Conservation (phyloP, 345 rosid species). For the Hypericum perforatum region DNA sequence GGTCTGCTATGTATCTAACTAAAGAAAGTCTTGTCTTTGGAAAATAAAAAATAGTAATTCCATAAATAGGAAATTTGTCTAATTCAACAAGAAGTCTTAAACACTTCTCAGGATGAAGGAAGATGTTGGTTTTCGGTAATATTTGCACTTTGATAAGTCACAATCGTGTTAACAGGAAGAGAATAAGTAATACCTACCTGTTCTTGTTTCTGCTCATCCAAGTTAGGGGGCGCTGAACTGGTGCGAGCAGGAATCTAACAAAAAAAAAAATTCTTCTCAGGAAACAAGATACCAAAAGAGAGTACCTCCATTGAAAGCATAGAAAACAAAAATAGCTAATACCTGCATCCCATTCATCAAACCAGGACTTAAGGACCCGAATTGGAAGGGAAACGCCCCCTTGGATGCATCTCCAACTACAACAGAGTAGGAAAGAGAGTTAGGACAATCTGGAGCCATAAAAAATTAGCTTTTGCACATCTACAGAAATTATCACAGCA, state of each 20-base stretch:
- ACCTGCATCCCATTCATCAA: constrained; percentile 79
- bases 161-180: not conserved
- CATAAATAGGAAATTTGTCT: not conserved
- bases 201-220: constrained; percentile 94
- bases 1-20: too few species aligned
- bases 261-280: constrained; percentile 9
- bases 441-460: not conserved
- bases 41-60: too few species aligned
- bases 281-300: not conserved
- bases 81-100: too few species aligned
- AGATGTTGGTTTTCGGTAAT: too few species aligned
- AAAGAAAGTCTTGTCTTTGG: too few species aligned
- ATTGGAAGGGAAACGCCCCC: constrained; percentile 52
- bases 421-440: constrained; percentile 7
- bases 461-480: constrained; percentile 1
- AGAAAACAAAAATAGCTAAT: not conserved
- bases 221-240: constrained; percentile 91
- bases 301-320: not conserved
- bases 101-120: too few species aligned
- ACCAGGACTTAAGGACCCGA: constrained; percentile 79
- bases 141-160: not conserved
- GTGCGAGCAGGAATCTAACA: constrained; percentile 88
- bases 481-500: too few species aligned
- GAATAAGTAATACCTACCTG: constrained; percentile 37
- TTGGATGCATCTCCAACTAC: constrained; percentile 52